A percentile compares a stretch with the other conserved stretches of the same genome.
phyloP scores from a whole-genome alignment of 805 yeast species.

The Candida methanosorbosa region DNA sequence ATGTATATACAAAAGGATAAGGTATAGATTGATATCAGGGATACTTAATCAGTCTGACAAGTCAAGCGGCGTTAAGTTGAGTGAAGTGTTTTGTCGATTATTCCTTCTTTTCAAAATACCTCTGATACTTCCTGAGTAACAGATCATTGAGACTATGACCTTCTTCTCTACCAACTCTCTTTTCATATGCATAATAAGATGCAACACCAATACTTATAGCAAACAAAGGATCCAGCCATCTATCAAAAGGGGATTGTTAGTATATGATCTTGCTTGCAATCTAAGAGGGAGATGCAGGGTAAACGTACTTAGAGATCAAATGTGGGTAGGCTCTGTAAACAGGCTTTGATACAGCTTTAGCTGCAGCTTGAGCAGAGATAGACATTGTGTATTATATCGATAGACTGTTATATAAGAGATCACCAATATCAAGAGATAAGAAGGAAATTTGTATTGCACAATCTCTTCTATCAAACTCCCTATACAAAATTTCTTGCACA shows the following conservation, averaged over 20 bases:
- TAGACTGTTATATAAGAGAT: no score
- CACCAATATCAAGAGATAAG: no score
- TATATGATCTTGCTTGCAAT: conserved; percentile 1
- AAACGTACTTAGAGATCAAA: conserved; percentile 33
- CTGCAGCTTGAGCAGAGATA: no score
- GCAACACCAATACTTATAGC: conserved; percentile 54
- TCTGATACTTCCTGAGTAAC: conserved; percentile 23
- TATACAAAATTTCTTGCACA: no score
- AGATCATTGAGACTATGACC: conserved; percentile 57
- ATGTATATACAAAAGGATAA: no score
- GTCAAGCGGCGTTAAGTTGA: no score
- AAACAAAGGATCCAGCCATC: conserved; percentile 55
- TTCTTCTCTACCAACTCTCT: conserved; percentile 42
- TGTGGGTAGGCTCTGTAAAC: conserved; percentile 34
- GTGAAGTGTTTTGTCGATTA: not conserved
- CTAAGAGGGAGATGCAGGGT: not conserved
- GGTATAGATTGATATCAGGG: no score
- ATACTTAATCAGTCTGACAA: no score
- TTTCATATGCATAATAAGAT: conserved; percentile 59
- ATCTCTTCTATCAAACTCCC: no score
- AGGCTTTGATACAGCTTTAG: no score
- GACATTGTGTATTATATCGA: no score
- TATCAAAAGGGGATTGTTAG: conserved; percentile 8
- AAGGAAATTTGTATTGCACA: no score
- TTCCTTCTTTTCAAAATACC: not conserved